These are phyloP conservation scores for Phaffomyces thermotolerans DNA, from an alignment of 805 yeast species.

Conservation along the genomic window DNA sequence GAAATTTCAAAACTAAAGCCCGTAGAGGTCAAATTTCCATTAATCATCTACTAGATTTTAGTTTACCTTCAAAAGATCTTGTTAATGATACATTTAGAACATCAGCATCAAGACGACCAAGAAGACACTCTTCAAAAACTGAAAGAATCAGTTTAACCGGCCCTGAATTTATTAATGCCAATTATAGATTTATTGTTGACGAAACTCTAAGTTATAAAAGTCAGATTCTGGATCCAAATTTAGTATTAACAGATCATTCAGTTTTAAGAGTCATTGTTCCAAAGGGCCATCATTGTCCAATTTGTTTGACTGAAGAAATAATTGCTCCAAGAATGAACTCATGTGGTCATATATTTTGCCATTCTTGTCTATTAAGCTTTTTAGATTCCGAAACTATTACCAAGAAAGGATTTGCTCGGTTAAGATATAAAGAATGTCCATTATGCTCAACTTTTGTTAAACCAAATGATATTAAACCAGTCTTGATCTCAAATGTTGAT, in stretches of 20 bases:
- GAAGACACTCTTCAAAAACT: constrained; percentile 21
- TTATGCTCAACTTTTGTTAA: constrained; percentile 57
- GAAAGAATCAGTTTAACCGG: constrained; percentile 48
- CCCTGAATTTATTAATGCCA: constrained; percentile 69
- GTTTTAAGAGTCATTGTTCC: constrained; percentile 72
- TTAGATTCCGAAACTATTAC: constrained; percentile 43
- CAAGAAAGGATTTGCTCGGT: constrained; percentile 30
- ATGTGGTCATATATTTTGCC: constrained; percentile 91
- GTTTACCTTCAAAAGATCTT: constrained; percentile 34
- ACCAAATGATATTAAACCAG: constrained; percentile 59
- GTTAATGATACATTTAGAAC: constrained; percentile 5
- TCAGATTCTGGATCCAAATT: constrained; percentile 67
- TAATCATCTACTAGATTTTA: constrained; percentile 60
- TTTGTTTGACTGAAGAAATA: constrained; percentile 77
- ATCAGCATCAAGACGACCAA: constrained; percentile 19
- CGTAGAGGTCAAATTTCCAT: constrained; percentile 43
- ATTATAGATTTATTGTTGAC: constrained; percentile 78
- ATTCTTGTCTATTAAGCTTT: constrained; percentile 70
- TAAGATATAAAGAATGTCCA: constrained; percentile 70
- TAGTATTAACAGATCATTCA: constrained; percentile 52
- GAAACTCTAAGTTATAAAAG: constrained; percentile 44
- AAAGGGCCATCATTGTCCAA: constrained; percentile 78
- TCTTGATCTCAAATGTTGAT: constrained; percentile 39
- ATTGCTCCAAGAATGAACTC: constrained; percentile 91
- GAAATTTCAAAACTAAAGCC: constrained; percentile 28